Percentiles rank a stretch among this genome's conserved stretches.
Conservation (phyloP, 78 protist species). For the Dictyostelium purpureum region DNA sequence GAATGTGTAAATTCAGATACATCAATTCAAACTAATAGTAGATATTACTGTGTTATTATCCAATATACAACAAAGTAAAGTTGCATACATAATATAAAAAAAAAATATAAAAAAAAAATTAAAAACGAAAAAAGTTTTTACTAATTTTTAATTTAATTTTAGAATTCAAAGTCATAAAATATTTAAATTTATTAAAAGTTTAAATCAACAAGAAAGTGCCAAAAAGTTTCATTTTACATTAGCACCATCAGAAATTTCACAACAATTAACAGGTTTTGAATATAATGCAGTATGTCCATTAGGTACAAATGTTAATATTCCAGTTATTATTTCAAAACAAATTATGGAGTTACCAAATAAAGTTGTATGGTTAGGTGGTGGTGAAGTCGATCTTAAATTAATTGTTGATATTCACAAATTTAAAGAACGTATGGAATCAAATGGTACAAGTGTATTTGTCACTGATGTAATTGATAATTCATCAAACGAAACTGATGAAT, state of each 20-base stretch:
- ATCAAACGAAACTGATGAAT: neutral
- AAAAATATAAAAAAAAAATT: neutral
- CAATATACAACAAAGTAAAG: slow-evolving; percentile 66
- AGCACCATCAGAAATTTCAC: slow-evolving; percentile 37
- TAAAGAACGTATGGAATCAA: slow-evolving; percentile 6
- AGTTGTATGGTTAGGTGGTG: slow-evolving; percentile 65
- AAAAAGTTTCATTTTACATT: slow-evolving; percentile 56
- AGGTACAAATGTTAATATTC: slow-evolving; percentile 31
- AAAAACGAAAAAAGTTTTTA: neutral
- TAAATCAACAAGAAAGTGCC: neutral
- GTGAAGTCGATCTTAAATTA: slow-evolving; percentile 63
- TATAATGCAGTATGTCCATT: slow-evolving; percentile 81
- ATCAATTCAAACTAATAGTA: slow-evolving; percentile 48
- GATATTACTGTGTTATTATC: slow-evolving; percentile 63
- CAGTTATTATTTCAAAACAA: slow-evolving; percentile 48
- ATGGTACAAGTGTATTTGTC: slow-evolving; percentile 10
- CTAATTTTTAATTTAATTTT: neutral
- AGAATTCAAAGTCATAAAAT: slow-evolving; percentile 70
- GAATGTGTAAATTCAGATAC: slow-evolving; percentile 48
- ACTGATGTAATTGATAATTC: slow-evolving; percentile 27
- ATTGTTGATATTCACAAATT: slow-evolving; percentile 29
- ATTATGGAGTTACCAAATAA: slow-evolving; percentile 10
- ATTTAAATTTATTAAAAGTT: slow-evolving; percentile 34
- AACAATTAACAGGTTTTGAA: slow-evolving; percentile 64
- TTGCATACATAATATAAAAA: neutral